phyloP scores from a whole-genome alignment of 2,329 filamentous ascomycete genomes.

The Cladosporium sphaerospermum region DNA sequence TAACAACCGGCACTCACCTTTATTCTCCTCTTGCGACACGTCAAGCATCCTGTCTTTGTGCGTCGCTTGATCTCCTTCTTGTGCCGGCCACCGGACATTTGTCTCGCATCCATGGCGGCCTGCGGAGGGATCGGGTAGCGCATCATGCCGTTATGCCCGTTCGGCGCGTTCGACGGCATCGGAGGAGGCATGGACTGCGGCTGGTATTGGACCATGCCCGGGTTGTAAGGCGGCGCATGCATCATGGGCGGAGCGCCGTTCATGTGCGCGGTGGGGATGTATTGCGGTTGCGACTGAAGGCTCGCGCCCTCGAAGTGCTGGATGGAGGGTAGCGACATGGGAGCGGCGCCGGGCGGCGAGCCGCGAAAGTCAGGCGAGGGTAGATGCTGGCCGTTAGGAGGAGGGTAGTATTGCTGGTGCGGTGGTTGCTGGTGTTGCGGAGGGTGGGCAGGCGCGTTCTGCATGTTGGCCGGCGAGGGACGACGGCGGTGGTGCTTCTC shows the following conservation, averaged over 20 bases:
- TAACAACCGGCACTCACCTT: conserved; percentile 50
- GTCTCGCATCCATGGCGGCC: conserved; percentile 38
- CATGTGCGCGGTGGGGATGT: conserved; percentile 17
- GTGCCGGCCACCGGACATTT: conserved; percentile 56
- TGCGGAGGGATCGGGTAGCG: conserved; percentile 52
- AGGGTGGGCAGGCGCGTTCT: conserved; percentile 2
- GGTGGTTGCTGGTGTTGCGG: conserved; percentile 2
- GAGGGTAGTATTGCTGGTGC: conserved; percentile 7
- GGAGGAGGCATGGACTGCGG: conserved; percentile 19
- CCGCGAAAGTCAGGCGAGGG: conserved; percentile 10
- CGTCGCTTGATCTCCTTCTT: conserved; percentile 70
- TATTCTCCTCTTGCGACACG: conserved; percentile 57
- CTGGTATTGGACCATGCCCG: conserved; percentile 21
- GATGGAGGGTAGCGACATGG: conserved; percentile 21
- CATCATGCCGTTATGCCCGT: conserved; percentile 32
- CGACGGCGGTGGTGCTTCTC: not conserved
- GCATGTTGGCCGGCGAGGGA: conserved; percentile 6
- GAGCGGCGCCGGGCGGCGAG: conserved; percentile 9
- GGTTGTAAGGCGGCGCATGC: conserved; percentile 21
- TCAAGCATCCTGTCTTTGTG: conserved; percentile 52
- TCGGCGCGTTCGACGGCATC: conserved; percentile 20
- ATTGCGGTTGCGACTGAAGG: conserved; percentile 22
- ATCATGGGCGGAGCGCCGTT: conserved; percentile 18
- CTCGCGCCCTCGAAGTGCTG: conserved; percentile 20
- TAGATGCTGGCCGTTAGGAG: conserved; percentile 4